Base-by-base conservation (phyloP, 2,329 filamentous ascomycete genomes). In the Aspergillus tamarii region DNA sequence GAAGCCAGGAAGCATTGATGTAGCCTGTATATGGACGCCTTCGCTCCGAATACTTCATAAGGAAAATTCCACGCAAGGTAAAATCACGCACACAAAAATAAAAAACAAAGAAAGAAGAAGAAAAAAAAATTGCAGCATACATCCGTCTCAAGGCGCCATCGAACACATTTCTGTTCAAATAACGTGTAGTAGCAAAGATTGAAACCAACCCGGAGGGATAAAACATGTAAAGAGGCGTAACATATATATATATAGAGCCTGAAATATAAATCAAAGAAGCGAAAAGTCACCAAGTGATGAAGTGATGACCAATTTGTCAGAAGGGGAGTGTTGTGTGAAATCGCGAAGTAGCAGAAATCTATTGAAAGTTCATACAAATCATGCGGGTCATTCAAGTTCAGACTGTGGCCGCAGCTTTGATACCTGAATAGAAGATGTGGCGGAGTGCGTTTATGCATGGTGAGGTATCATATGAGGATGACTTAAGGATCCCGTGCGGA, bases 401-500 rank as follows among this genome's bases (percentile, higher is more conserved):
- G 36, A 52, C 28, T 52, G 28, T 21, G 28, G 43, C 48, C 57
- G 62, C 64, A 69, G 64, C 57, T 66, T 21, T 34, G 16, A 32
- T 52, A 32, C 48, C 26, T 14, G 39, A 32, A 21, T 45, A 21
- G 4, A 39, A 52, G 55, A 41, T 53, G 52, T 26, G 57, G 26
- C 28, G 41, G 61, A 57, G 55, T 26, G 55, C 26, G 59, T 71
- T 69, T 54, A 68, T 63, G 57, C 70, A 58, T 57, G 69, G 60
- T 52, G 69, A 30, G 55, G 23, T 52, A 45, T 28, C 39, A 55
- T 59, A 53, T 73, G 69, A 8, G 72, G 72, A 60, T 76, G 76
- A 19, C 71, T 72, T 32, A 77, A 57, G 2, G 72, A 77, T 28
- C 74, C 75, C 16, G 70, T 73, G 41, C 73, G 75, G 63, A 77